A percentile compares a stretch with the other conserved stretches of the same genome.
phyloP scores from a whole-genome alignment of 768 basidiomycete species.

The Termitomyces heimii region DNA sequence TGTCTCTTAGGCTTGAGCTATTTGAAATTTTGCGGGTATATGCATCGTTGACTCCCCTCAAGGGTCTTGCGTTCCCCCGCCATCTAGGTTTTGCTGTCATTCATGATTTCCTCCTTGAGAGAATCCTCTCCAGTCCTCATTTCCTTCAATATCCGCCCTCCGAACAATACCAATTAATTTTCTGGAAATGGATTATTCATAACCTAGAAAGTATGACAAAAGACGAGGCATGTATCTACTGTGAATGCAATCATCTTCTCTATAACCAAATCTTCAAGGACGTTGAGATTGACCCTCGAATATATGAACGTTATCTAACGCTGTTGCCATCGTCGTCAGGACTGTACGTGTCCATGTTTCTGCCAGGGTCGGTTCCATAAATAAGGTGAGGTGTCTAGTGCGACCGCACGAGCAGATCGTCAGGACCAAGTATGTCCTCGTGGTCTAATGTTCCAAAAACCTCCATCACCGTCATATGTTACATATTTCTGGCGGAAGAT shows the following conservation, averaged over 20 bases:
- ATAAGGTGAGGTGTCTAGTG: constrained; percentile 10
- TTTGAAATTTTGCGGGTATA: constrained; percentile 46
- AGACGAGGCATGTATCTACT: constrained; percentile 39
- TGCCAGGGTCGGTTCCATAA: background rate
- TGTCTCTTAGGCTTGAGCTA: constrained; percentile 16
- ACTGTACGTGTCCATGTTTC: constrained; percentile 19
- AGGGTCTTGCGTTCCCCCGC: constrained; percentile 33
- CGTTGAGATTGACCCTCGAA: constrained; percentile 55
- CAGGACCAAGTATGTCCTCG: constrained; percentile 21
- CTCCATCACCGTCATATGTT: constrained; percentile 52
- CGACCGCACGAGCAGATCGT: constrained; percentile 15
- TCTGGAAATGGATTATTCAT: constrained; percentile 70
- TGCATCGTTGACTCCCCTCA: constrained; percentile 43
- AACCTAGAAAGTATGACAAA: constrained; percentile 41
- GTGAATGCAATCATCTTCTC: background rate
- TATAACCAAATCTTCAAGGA: constrained; percentile 27
- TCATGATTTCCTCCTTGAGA: constrained; percentile 50
- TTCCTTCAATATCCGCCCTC: constrained; percentile 59
- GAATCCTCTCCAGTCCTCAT: constrained; percentile 47
- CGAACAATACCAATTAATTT: constrained; percentile 49
- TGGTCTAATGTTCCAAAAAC: constrained; percentile 20
- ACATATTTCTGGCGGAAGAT: constrained; percentile 56
- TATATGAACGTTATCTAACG: constrained; percentile 59
- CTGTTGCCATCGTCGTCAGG: constrained; percentile 34
- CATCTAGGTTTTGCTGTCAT: constrained; percentile 29